A percentile compares a stretch with the other conserved stretches of the same genome.
These are phyloP conservation scores for Coemansia sp. DNA, from an alignment of 192 early-diverging fungal genomes.

Conservation along the genomic window DNA sequence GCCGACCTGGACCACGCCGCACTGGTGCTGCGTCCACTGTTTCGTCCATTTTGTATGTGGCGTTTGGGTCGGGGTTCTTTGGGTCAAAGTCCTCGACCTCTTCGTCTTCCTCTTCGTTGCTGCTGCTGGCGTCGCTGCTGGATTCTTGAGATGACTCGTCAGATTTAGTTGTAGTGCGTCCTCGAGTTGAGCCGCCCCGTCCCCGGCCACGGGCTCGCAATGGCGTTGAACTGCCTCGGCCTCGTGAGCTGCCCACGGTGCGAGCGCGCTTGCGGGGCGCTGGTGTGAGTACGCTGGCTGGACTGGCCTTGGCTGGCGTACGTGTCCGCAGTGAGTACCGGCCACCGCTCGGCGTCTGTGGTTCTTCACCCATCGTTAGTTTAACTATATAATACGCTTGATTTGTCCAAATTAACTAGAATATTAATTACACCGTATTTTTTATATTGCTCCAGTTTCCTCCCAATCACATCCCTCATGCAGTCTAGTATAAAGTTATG, in stretches of 20 bases:
- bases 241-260: neutral
- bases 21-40: conserved; percentile 13
- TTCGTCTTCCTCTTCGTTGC: conserved; percentile 5
- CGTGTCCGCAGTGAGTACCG: conserved; percentile 46
- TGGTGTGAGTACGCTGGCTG: neutral
- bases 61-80: neutral
- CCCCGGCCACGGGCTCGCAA: neutral
- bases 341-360: conserved; percentile 12
- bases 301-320: conserved; percentile 17
- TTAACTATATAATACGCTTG: too few relatives aligned
- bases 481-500: too few relatives aligned
- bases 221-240: neutral
- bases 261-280: conserved; percentile 33
- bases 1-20: conserved; percentile 28
- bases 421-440: too few relatives aligned
- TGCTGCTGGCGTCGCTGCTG: neutral
- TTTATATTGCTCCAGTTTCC: too few relatives aligned
- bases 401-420: too few relatives aligned
- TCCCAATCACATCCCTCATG: too few relatives aligned
- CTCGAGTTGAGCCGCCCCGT: neutral
- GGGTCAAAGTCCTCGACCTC: conserved; percentile 2
- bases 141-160: conserved; percentile 5
- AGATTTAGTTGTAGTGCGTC: neutral
- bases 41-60: neutral
- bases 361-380: conserved; percentile 16